Conservation (phyloP, 306 rosid genomes). For the Astragalus membranaceus region DNA sequence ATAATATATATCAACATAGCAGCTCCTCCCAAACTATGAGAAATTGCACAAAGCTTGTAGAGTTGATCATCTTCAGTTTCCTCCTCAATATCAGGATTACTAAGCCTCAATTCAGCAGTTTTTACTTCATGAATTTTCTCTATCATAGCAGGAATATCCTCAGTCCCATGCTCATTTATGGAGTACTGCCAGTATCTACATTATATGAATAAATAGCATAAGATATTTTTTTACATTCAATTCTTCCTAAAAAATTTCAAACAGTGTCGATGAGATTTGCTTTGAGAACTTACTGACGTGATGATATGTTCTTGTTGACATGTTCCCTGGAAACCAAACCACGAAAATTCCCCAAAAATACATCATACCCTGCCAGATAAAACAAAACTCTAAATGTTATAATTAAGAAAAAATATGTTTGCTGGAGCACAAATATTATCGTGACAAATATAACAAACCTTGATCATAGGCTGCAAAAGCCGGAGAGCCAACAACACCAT, state of each 20-base stretch:
- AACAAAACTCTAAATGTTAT: not conserved
- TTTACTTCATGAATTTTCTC: slow-evolving; percentile 82
- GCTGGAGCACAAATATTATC: not conserved
- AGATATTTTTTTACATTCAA: not conserved
- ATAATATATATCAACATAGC: slow-evolving; percentile 66
- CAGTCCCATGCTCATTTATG: slow-evolving; percentile 84
- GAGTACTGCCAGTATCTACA: slow-evolving; percentile 92
- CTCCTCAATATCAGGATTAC: slow-evolving; percentile 53
- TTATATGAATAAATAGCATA: not conserved
- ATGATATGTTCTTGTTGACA: slow-evolving; percentile 66
- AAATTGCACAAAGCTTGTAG: slow-evolving; percentile 74
- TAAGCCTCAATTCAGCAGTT: slow-evolving; percentile 61
- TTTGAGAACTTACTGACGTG: slow-evolving; percentile 57
- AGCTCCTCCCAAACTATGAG: slow-evolving; percentile 95
- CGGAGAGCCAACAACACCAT: slow-evolving; percentile 96
- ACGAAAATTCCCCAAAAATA: slow-evolving; percentile 75
- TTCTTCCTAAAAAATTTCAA: not conserved
- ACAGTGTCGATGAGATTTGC: not conserved
- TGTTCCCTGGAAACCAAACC: slow-evolving; percentile 90
- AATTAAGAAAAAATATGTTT: not conserved
- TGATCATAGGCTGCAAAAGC: slow-evolving; percentile 98
- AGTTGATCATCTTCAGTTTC: slow-evolving; percentile 56
- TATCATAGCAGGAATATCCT: slow-evolving; percentile 87
- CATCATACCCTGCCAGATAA: slow-evolving; percentile 65
- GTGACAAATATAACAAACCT: slow-evolving; percentile 49